Evolutionary conservation across 2,329 filamentous ascomycete genomes (phyloP).

Genomic region (Hypoxylon sp.): DNA sequence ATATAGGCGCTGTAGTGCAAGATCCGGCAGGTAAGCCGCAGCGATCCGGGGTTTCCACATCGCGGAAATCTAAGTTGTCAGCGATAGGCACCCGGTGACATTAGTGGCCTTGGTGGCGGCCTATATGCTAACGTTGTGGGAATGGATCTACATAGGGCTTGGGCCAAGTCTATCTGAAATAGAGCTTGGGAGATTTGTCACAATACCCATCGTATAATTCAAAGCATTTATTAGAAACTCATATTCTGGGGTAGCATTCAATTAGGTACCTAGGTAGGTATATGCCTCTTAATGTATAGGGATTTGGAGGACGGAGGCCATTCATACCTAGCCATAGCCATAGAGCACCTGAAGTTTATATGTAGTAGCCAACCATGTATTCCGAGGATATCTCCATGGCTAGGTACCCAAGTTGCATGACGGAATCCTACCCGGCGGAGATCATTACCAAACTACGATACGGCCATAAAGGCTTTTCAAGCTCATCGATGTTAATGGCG

Average conservation of each 20-base stretch:
- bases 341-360: background rate
- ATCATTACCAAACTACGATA: background rate
- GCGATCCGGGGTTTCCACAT: background rate
- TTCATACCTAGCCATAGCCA: background rate
- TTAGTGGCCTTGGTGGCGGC: constrained; percentile 14
- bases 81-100: background rate
- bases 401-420: background rate
- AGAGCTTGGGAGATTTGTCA: background rate
- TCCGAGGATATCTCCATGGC: background rate
- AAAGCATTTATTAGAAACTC: background rate
- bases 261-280: too few species aligned
- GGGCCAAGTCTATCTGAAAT: background rate
- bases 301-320: too few species aligned
- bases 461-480: too few species aligned
- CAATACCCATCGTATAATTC: background rate
- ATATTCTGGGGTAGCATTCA: background rate
- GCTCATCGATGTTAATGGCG: constrained; percentile 6
- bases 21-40: constrained; percentile 20
- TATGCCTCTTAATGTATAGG: too few species aligned
- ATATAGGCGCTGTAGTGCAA: constrained; percentile 1
- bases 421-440: background rate
- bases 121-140: background rate
- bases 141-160: constrained; percentile 20
- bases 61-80: background rate
- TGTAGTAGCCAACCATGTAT: background rate